A percentile compares a stretch with the other conserved stretches of the same genome.
Conservation (phyloP, 2,329 filamentous ascomycete species). For the Rhytidhysteron rufulum region DNA sequence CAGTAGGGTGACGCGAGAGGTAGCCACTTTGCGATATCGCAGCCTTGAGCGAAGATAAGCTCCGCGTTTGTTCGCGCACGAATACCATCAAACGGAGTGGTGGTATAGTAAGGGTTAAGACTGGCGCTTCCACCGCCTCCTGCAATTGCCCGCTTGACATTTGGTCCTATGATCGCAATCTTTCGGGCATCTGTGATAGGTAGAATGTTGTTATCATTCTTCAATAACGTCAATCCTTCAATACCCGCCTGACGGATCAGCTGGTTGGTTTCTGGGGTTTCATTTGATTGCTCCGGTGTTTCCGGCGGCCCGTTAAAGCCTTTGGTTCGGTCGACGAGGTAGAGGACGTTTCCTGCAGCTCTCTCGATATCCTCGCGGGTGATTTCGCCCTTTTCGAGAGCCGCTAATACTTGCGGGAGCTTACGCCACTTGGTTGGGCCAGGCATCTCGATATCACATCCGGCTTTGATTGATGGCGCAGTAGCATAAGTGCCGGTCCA, state of each 20-base stretch:
- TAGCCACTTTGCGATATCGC: conserved; percentile 63
- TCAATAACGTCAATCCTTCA: conserved; percentile 61
- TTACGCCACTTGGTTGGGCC: conserved; percentile 39
- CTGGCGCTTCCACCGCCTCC: conserved; percentile 65
- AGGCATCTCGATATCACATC: conserved; percentile 40
- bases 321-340: conserved; percentile 60
- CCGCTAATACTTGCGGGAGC: conserved; percentile 29
- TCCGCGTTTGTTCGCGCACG: conserved; percentile 51
- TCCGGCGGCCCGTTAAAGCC: conserved; percentile 56
- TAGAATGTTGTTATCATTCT: conserved; percentile 58
- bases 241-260: conserved; percentile 60
- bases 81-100: conserved; percentile 62
- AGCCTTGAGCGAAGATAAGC: conserved; percentile 59
- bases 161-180: conserved; percentile 64
- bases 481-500: conserved; percentile 40
- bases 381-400: conserved; percentile 32
- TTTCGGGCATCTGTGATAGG: conserved; percentile 56
- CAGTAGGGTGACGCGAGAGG: conserved; percentile 60
- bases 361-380: conserved; percentile 46
- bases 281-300: conserved; percentile 53
- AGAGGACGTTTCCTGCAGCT: conserved; percentile 55
- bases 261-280: conserved; percentile 51
- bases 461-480: conserved; percentile 35
- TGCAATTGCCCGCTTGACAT: conserved; percentile 64
- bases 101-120: conserved; percentile 66